Conservation (phyloP, 2,329 filamentous ascomycete species). For the Scytalidium sp. region DNA sequence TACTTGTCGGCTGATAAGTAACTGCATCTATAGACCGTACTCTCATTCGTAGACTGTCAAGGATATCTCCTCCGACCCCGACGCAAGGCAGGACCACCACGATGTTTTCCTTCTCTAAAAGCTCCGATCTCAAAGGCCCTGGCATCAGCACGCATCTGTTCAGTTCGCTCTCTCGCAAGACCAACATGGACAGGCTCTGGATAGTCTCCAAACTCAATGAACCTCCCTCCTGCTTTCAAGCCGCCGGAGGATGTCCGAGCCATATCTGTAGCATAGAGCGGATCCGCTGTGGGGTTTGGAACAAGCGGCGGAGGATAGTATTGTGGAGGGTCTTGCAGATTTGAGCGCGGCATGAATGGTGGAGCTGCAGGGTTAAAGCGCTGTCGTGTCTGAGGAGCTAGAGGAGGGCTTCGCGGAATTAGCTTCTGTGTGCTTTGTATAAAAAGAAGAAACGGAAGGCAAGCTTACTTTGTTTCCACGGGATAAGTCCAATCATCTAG, state of each 20-base stretch:
- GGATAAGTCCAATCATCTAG: constrained; percentile 12
- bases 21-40: no score
- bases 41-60: background rate
- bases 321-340: background rate
- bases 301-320: background rate
- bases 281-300: constrained; percentile 4
- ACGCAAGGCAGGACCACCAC: background rate
- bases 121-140: background rate
- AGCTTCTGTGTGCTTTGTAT: background rate
- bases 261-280: constrained; percentile 9
- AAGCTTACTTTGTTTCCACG: constrained; percentile 10
- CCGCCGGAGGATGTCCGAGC: constrained; percentile 13
- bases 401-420: background rate
- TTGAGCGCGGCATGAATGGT: constrained; percentile 11
- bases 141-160: constrained; percentile 2
- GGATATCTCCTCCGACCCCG: background rate
- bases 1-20: no score
- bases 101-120: background rate
- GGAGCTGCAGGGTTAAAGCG: constrained; percentile 17
- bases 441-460: background rate
- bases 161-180: constrained; percentile 6
- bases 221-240: constrained; percentile 7
- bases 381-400: constrained; percentile 2
- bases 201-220: constrained; percentile 23
- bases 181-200: constrained; percentile 16